Evolutionary conservation across 2,329 filamentous ascomycete genomes (phyloP), one percentile per base, ranked within the genome.

Genomic region (Fusarium domesticum): DNA sequence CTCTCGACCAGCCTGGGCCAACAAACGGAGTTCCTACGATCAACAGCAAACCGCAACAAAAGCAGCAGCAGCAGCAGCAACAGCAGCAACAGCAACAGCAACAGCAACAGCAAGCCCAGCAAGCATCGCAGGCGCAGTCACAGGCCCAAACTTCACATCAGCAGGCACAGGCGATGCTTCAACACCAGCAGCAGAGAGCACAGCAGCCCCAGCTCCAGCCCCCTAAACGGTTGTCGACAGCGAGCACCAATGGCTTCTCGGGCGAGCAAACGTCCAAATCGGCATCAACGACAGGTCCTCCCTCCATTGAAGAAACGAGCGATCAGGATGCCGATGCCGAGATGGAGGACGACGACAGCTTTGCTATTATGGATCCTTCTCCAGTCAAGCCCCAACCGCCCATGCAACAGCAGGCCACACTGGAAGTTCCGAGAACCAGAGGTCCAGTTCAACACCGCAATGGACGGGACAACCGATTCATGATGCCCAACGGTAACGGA

Each of bases 291-390:
- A 66, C 67, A 6, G 64, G 63, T 4, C 66, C 70, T 6, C 64
- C 65, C 8, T 72, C 65, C 6, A 63, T 71, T 10, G 72, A 74
- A 17, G 73, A 74, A n/a, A 72, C 68, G 25, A 77, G 73, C 32
- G 69, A 71, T 35, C 67, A 68, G 41, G 69, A 71, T 51, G 69
- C 65, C 5, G 69, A 71, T 42, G 68, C 68, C 7, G 73, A 76
- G 44, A 82, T 82, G 78, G 78, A 82, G 35, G 78, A 81, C 30
- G 77, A 78, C 39, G 77, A 79, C 35, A 72, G 69, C 41, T 80
- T 77, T 47, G 70, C 74, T 6, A 73, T 78, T 41, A 74, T 79
- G 59, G 69, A 66, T 39, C 60, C 69, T 3, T 69, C 70, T 18
- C 61, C 68, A 4, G 53, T 64, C 6, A 71, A 73, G 45, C 52